Base-by-base conservation (phyloP, 176 grass and related monocot genomes). In the Zoysia pacifica region DNA sequence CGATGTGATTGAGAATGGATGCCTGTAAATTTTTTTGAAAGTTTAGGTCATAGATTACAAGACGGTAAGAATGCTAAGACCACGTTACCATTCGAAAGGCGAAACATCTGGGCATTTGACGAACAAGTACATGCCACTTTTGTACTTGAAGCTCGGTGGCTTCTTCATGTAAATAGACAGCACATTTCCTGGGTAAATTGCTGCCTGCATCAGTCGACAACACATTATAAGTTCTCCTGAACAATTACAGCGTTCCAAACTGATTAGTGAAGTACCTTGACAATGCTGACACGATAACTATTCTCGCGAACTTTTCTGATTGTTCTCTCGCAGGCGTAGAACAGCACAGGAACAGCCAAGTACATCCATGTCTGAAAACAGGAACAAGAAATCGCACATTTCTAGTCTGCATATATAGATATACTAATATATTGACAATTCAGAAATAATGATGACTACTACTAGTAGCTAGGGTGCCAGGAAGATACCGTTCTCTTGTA, bases 1-100 rank as follows among this genome's bases (percentile, higher is more conserved):
- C n/a, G 93, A 99, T 70, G 96, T 99, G 85, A 99, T 93, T 11
- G 96, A 95, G 86, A 99, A 99, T n/a, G 96, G 96, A 85, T 99
- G 96, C 93, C 93, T 99, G 81, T 64, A 70, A 69, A 44, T 14
- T 73, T 76, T 62, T 62, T 74, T 16, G 49, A 65, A 82, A 39
- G 39, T 28, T 60, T 42, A 39, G 63, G 16, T 61, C 0, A 77
- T 62, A 43, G 61, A 19, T 77, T 41, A 19, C 28, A 28, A 28
- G 36, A 49, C 49, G 52, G 45, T 46, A 59, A 50, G 3, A 10
- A 46, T 11, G 6, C 53, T 66, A 11, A 65, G 49, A 53, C 28
- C 28, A 28, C 6, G n/a, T 49, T 64, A 99, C 96, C 96, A 99
- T 90, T 99, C 96, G 28, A 89, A 99, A 66, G 96, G 96, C 28